A percentile compares a stretch with the other conserved stretches of the same genome.
These are phyloP conservation scores for Logfia minima DNA, from an alignment of 129 eudicot genomes.

Conservation along the genomic window DNA sequence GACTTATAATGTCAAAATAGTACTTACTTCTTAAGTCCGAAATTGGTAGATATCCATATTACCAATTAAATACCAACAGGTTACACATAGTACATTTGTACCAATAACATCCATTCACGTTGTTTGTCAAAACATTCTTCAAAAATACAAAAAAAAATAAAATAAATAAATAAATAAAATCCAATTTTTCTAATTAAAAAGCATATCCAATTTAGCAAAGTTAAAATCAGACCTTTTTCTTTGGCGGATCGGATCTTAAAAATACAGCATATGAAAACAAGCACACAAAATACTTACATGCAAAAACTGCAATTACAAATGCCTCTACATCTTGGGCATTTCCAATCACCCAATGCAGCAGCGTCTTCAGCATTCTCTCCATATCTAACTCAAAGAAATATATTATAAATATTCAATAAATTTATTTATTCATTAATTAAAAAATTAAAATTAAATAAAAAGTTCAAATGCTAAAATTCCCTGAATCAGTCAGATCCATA, in stretches of 20 bases:
- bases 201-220: conserved; percentile 1
- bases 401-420: neutral
- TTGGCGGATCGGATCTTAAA: conserved; percentile 9
- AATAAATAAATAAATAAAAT: no score
- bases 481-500: conserved; percentile 17
- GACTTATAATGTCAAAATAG: conserved; percentile 14
- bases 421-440: neutral
- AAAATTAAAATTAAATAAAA: neutral
- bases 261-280: neutral
- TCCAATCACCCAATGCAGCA: conserved; percentile 47
- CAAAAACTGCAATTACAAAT: conserved; percentile 67
- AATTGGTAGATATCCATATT: conserved; percentile 29
- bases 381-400: conserved; percentile 35
- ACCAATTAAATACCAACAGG: conserved; percentile 17
- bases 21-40: conserved; percentile 20
- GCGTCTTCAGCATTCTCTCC: conserved; percentile 63
- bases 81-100: conserved; percentile 9
- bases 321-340: conserved; percentile 68
- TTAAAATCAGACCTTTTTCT: conserved; percentile 11
- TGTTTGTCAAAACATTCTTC: neutral
- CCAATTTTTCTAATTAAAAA: neutral
- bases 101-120: conserved; percentile 15
- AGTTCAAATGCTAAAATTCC: conserved; percentile 10
- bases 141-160: neutral
- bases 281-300: conserved; percentile 40